phyloP scores from a whole-genome alignment of 495 filamentous ascomycete genomes.

The Oleoguttula mirabilis region DNA sequence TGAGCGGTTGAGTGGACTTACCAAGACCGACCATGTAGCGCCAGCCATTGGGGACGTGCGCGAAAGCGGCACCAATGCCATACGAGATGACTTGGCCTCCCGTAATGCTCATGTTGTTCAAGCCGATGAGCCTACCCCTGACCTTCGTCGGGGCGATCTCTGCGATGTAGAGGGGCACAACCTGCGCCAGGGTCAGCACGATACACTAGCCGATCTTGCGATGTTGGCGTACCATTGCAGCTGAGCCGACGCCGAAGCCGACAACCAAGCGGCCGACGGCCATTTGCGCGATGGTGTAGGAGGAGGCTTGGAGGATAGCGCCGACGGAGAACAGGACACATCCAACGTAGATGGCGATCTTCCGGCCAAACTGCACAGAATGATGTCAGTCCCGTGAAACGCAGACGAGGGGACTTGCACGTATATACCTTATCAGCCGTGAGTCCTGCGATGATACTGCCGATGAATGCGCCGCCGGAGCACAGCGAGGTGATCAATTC shows the following conservation, averaged over 20 bases:
- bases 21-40: constrained; percentile 37
- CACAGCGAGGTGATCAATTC: constrained; percentile 39
- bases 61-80: constrained; percentile 41
- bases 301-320: constrained; percentile 34
- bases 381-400: too few species aligned
- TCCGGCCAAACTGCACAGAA: constrained; percentile 40
- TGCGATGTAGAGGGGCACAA: constrained; percentile 29
- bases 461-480: constrained; percentile 40
- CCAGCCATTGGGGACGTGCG: constrained; percentile 37
- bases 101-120: constrained; percentile 45
- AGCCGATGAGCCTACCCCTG: constrained; percentile 42
- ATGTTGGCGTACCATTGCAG: constrained; percentile 36
- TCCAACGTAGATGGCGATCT: constrained; percentile 36
- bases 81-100: constrained; percentile 42
- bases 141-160: constrained; percentile 40
- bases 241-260: constrained; percentile 42
- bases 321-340: constrained; percentile 39
- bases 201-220: neutral
- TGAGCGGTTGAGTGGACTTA: neutral
- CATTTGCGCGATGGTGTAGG: constrained; percentile 38
- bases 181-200: neutral
- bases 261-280: constrained; percentile 39
- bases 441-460: constrained; percentile 38
- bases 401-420: too few species aligned
- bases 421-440: constrained; percentile 40